Evolutionary conservation across 768 basidiomycete genomes (phyloP).

Genomic region (Macrolepiota fuliginosa): DNA sequence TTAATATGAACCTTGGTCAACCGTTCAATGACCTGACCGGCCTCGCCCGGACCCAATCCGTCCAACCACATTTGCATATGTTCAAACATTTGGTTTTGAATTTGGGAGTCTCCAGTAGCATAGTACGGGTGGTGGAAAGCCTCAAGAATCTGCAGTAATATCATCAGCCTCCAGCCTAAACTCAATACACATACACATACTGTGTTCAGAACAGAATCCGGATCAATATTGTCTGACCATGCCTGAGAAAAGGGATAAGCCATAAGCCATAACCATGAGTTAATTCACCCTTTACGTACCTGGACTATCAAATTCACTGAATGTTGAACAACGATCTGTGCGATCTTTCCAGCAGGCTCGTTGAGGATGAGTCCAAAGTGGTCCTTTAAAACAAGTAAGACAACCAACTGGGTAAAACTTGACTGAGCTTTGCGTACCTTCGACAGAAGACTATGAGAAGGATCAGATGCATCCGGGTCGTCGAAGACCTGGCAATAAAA

Average conservation of each 20-base stretch:
- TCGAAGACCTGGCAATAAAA: constrained; percentile 52
- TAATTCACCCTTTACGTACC: constrained; percentile 21
- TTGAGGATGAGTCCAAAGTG: constrained; percentile 72
- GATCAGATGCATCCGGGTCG: constrained; percentile 65
- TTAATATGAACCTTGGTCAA: constrained; percentile 47
- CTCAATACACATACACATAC: constrained; percentile 24
- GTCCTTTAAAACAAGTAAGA: constrained; percentile 37
- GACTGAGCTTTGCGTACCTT: constrained; percentile 38
- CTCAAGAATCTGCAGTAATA: constrained; percentile 44
- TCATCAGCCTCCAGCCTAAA: neutral
- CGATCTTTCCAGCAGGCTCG: constrained; percentile 74
- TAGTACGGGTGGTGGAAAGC: constrained; percentile 75
- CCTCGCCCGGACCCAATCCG: constrained; percentile 41
- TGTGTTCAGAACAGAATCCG: constrained; percentile 42
- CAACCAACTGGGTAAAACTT: neutral
- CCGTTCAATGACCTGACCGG: constrained; percentile 40
- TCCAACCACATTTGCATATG: constrained; percentile 53
- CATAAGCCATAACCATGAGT: neutral
- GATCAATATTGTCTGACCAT: constrained; percentile 46
- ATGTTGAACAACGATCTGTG: constrained; percentile 63
- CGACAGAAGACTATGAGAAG: constrained; percentile 69
- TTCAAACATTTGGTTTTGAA: constrained; percentile 62
- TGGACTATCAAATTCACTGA: constrained; percentile 57
- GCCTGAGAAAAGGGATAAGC: constrained; percentile 26
- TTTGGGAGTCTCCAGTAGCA: constrained; percentile 45